phyloP scores from a whole-genome alignment of 1,284 basidiomycete species.

The Thecaphora frezii region DNA sequence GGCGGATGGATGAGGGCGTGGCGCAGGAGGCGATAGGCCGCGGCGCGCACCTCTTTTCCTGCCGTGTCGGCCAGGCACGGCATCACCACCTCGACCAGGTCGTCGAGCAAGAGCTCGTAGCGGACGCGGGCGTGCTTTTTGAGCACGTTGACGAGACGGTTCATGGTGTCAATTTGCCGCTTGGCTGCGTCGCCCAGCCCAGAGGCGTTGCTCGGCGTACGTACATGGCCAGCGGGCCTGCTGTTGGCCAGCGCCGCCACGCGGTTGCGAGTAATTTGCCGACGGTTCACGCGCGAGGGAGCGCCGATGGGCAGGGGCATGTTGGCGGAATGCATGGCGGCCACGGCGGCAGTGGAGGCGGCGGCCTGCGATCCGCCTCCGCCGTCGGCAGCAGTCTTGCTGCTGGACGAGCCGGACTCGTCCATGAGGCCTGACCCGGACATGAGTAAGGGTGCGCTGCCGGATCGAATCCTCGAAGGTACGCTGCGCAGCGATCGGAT shows the following conservation, averaged over 20 bases:
- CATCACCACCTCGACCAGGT: slow-evolving; percentile 71
- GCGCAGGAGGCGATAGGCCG: slow-evolving; percentile 82
- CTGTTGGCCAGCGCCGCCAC: slow-evolving; percentile 28
- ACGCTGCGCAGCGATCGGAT: slow-evolving; percentile 18
- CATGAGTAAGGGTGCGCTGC: not conserved
- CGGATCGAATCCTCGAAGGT: not conserved
- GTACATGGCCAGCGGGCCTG: slow-evolving; percentile 20
- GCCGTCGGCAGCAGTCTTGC: not conserved
- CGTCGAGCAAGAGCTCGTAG: slow-evolving; percentile 72
- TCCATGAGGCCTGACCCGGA: not conserved
- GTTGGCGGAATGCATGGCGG: not conserved
- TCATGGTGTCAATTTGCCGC: slow-evolving; percentile 61
- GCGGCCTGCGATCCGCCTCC: too few species aligned
- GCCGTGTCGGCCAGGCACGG: slow-evolving; percentile 76
- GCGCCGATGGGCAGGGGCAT: not conserved
- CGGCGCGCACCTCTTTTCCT: slow-evolving; percentile 75
- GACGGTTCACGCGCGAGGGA: not conserved
- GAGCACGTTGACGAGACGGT: slow-evolving; percentile 71
- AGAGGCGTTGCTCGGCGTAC: slow-evolving; percentile 40
- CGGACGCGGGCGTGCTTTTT: slow-evolving; percentile 74
- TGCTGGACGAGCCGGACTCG: not conserved
- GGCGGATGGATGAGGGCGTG: slow-evolving; percentile 71
- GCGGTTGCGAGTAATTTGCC: slow-evolving; percentile 4
- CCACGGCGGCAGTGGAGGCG: too few species aligned
- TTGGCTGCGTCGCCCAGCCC: slow-evolving; percentile 39